phyloP scores from a whole-genome alignment of 345 rosid genomes.

The Excoecaria agallocha region DNA sequence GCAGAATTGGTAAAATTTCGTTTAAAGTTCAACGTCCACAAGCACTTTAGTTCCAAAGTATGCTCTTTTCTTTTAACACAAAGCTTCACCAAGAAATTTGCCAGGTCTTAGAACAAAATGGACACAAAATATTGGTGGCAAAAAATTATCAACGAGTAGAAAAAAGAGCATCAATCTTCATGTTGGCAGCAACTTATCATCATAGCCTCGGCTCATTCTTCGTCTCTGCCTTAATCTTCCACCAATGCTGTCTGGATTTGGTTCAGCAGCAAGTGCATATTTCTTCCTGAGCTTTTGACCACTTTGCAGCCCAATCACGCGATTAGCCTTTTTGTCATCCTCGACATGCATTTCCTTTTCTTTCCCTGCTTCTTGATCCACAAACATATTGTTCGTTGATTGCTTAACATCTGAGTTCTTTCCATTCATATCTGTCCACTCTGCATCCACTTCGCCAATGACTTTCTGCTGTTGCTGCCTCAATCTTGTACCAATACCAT shows the following conservation, averaged over 20 bases:
- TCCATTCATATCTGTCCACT: slow-evolving; percentile 3
- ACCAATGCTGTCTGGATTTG: slow-evolving; percentile 22
- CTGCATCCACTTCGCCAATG: slow-evolving; percentile 4
- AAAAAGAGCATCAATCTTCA: background rate
- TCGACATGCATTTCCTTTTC: background rate
- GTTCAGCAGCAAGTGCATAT: slow-evolving; percentile 8
- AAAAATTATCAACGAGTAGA: background rate
- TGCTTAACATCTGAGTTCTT: background rate
- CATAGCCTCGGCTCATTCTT: slow-evolving; percentile 1
- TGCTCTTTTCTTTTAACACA: background rate
- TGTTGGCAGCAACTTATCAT: background rate
- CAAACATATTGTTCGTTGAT: background rate
- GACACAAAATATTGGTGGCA: background rate
- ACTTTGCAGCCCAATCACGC: background rate
- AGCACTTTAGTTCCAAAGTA: background rate
- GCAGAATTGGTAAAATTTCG: background rate
- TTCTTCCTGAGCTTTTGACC: slow-evolving; percentile 10
- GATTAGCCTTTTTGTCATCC: background rate
- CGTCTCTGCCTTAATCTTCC: slow-evolving; percentile 20
- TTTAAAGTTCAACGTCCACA: too few species aligned
- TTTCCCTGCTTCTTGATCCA: background rate
- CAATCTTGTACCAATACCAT: slow-evolving; percentile 49
- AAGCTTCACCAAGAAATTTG: too few species aligned
- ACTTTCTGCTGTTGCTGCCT: slow-evolving; percentile 33
- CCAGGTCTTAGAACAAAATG: background rate